Base-by-base conservation (phyloP, 1,284 basidiomycete genomes). In the Entoloma clypeatum region DNA sequence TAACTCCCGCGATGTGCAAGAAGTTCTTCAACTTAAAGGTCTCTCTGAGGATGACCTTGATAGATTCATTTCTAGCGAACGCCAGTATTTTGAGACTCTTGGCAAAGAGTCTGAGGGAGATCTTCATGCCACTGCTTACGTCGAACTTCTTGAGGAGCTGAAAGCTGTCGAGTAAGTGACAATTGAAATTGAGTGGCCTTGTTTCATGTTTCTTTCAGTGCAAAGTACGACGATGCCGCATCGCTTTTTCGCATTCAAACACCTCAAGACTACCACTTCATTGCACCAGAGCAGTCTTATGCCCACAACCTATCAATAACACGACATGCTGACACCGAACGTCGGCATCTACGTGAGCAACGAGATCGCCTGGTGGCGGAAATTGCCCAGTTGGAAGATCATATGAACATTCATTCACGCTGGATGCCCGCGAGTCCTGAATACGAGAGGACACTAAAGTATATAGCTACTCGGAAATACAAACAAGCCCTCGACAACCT, bases 21-120 rank as follows among this genome's bases (percentile, higher is more conserved):
- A n/a, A n/a, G n/a, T n/a, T n/a, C n/a, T n/a, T n/a, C n/a, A n/a
- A n/a, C n/a, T n/a, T n/a, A n/a, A n/a, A n/a, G n/a, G n/a, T 6
- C 13, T 31, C 29, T 14, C 29, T 31, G 29, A 31, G 18, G 7
- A 31, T 14, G 29, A 31, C n/a, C 29, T 31, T 31, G 13, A 31
- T 14, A 17, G n/a, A 6, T 31, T 7, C 29, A 6, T 31, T 13
- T 11, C 18, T 3, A 52, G 54, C 18, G 50, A 59, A 47, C 23
- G 18, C 2, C 35, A 38, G 16, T 59, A 59, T 30, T 48, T 59
- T 31, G 4, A 24, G 16, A 41, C n/a, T 9, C 39, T 59, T 3
- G 53, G 58, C 3, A 39, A 49, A n/a, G 55, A 58, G 19, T 41
- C 53, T 8, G 47, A 52, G 6, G 39, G 49, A n/a, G 47, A 57